Evolutionary conservation across 1,284 basidiomycete species (phyloP), one percentile per base, ranked within the genome.

Genomic region (Mycena sp.): DNA sequence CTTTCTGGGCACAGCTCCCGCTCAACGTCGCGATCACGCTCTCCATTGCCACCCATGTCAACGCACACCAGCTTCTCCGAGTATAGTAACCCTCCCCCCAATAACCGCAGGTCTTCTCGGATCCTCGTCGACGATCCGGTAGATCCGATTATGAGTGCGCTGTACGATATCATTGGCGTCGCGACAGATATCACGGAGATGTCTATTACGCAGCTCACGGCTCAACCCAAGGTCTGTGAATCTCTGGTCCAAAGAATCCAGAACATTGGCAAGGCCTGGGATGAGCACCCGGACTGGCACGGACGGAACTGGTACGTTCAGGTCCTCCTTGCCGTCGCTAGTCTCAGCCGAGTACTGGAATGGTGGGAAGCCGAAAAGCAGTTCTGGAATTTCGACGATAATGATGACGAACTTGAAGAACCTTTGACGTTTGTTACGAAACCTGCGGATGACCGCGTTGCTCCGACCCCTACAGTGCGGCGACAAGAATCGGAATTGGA

Each of bases 341-440:
- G 93, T 70, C 88, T 99, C 63, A 94, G 92, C 75, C 92, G 98
- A 60, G 97, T 99, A 28, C 90, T 99, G 63, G 98, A 99, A 74
- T 99, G 98, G 98, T 99, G 97, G 97, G 95, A 98, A 76, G 97
- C 97, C n/a, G 98, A 99, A 81, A 97, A 97, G 74, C 95, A 96
- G 67, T 99, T 99, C 78, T 99, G 98, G 98, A 98, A 98, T 73
- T 99, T 99, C 73, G 93, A 96, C 74, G 95, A 97, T 64, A 93
- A 96, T 64, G 93, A 95, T 57, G 89, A 91, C 63, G 95, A 96
- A 71, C 85, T 89, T 72, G 94, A 96, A 54, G 96, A 98, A 69
- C 93, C 93, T 1, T 81, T 97, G 57, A 87, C 90, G 65, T 97
- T 97, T 73, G 93, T 98, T 60, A 89, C 94, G 73, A 96, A 96